Conservation (phyloP, 169 alveolate genomes). For the Babesia bovis region DNA sequence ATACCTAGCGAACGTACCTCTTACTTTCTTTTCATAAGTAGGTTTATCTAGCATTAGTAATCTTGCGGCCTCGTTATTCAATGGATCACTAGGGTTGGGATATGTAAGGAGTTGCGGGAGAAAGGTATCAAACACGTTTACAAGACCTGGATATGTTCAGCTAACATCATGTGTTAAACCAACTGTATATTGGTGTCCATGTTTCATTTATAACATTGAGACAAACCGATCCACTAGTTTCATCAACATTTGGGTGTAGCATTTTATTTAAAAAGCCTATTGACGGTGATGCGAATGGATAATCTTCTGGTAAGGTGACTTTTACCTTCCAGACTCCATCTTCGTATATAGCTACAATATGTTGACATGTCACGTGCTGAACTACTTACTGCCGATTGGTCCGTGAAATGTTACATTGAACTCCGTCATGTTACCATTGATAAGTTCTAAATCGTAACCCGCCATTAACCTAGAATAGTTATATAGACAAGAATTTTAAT, state of each 20-base stretch:
- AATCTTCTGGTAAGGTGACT: slow-evolving; percentile 94
- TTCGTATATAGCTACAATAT: slow-evolving; percentile 80
- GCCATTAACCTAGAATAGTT: slow-evolving; percentile 70
- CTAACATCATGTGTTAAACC: background rate
- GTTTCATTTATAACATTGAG: slow-evolving; percentile 95
- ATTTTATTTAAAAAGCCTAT: slow-evolving; percentile 93
- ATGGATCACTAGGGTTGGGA: slow-evolving; percentile 96
- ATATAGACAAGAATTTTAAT: background rate
- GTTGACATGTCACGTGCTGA: background rate
- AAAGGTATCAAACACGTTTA: slow-evolving; percentile 93
- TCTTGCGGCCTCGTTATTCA: slow-evolving; percentile 96
- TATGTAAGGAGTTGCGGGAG: slow-evolving; percentile 93
- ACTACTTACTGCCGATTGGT: slow-evolving; percentile 77
- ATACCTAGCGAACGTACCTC: slow-evolving; percentile 83
- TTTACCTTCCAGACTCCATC: slow-evolving; percentile 87
- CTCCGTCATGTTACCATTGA: slow-evolving; percentile 78
- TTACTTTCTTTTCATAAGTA: slow-evolving; percentile 88
- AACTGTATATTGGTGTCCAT: slow-evolving; percentile 96
- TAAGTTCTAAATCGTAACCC: slow-evolving; percentile 77
- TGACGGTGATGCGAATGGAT: slow-evolving; percentile 96
- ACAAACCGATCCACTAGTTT: slow-evolving; percentile 95
- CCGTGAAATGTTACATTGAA: slow-evolving; percentile 81
- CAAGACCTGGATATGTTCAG: slow-evolving; percentile 60
- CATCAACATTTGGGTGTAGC: slow-evolving; percentile 95
- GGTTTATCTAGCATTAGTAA: slow-evolving; percentile 84